Evolutionary conservation across 2,329 filamentous ascomycete genomes (phyloP), one percentile per base, ranked within the genome.

Genomic region (Colletotrichum lupini): DNA sequence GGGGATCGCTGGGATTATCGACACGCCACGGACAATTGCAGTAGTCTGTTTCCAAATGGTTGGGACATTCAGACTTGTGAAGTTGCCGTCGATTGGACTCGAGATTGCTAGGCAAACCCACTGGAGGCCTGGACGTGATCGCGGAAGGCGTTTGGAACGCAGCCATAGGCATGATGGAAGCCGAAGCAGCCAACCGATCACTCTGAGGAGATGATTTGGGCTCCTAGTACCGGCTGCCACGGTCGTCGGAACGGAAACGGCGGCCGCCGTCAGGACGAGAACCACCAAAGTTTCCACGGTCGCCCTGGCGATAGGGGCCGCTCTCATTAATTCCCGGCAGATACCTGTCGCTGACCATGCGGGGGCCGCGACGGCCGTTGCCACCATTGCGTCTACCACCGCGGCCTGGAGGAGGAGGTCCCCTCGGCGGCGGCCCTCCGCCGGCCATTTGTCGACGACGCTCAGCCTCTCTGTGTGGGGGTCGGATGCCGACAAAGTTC

Each of bases 401-500:
- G 6, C 69, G 58, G 8, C 55, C 24, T 19, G 42, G 19, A 42
- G 67, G 59, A 22, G 62, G 30, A 1, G 59, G 57, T 24, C 74
- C 67, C 5, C 72, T 61, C 11, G 53, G 56, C 8, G 70, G 61
- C 11, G 66, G 63, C 57, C 80, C 75, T 8, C 77, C 72, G 9
- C 77, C 75, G 12, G 67, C 58, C 76, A 69, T 78, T 77, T 68
- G 76, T 78, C 67, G 78, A 60, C 80, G 79, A 42, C 83, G 82
- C 73, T 85, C 83, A 7, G 81, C 81, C 77, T 90, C 87, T 11
- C 88, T 83, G 73, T 89, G 87, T 1, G 90, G 90, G 28, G 89
- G 90, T 28, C 90, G 85, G 73, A 92, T 91, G 19, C 90, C 90
- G 60, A 90, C 83, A 78, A 92, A 92, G 49, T 92, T 90, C 80